Evolutionary conservation across 768 basidiomycete species (phyloP), one percentile per base, ranked within the genome.

Genomic region (Tulasnella sp.): DNA sequence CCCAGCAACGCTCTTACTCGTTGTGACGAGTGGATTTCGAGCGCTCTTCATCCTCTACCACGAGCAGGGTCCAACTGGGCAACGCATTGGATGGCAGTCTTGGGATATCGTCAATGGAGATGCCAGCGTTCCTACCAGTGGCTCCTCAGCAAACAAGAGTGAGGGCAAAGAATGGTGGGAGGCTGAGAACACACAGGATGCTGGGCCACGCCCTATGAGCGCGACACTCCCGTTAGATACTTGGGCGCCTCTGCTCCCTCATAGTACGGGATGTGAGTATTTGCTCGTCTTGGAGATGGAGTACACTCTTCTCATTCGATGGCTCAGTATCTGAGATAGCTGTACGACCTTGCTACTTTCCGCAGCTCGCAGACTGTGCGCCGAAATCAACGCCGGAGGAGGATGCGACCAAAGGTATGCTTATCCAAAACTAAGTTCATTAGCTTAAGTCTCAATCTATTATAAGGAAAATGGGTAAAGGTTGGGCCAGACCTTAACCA

Each of bases 61-160:
- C 25, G 5, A 43, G 41, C n/a, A 62, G 34, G 12, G 68, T 76
- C 12, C 87, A 90, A 66, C 34, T 7, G 34, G 34, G 15, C 34
- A 38, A 38, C 77, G 79, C 46, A 73, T 96, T 19, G 90, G 90
- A 27, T 93, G 91, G 91, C 91, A 93, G 66, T 77, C 85, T 5
- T 94, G 88, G 88, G 91, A 87, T 45, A 66, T 78, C 2, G 75
- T 76, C 29, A 41, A 22, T 10, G 17, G 54, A 8, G 27, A 4
- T 60, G 7, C 31, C 29, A 25, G 38, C 60, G 19, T n/a, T 25
- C 22, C 34, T 42, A 17, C 49, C 19, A 49, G 53, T 54, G 30
- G 34, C 19, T 42, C 51, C 27, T 54, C 22, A 34, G 31, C 49
- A 38, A 53, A 34, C 54, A 49, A 21, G 27, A 48, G 45, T 49